Evolutionary conservation across 2,329 filamentous ascomycete genomes (phyloP), one percentile per base, ranked within the genome.

Genomic region (Penicillium sclerotigenum): DNA sequence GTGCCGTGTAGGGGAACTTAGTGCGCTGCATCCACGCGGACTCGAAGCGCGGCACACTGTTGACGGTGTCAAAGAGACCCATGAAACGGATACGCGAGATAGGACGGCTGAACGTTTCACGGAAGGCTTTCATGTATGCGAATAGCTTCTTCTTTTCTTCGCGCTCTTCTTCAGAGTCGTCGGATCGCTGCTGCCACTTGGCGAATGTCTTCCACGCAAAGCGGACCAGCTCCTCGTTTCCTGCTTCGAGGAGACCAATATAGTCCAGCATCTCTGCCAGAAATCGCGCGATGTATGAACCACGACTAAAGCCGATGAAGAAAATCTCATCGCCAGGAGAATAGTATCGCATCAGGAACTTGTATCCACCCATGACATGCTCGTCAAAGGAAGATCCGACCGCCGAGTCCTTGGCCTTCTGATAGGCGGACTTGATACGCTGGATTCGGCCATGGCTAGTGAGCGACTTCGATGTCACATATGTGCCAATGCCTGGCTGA

Each of bases 241-340:
- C 90, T 49, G 89, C 87, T 13, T 87, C 87, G 14, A 95, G 79
- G 0, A 95, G 79, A 1, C 91, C 90, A 52, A 94, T 86, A 63
- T 89, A 87, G 66, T 94, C 89, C 7, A 94, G 80, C 90, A 93
- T 93, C 68, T 94, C 89, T 0, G 90, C 89, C 0, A 91, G 75
- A 65, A 90, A 90, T 3, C 87, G 83, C 0, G 87, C 88, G 41
- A 88, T 87, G 65, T 90, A 90, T 1, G 87, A 82, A 18, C 88
- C 88, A 20, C 88, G 82, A 41, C 84, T 87, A 73, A 90, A 91
- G 0, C 88, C 88, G 57, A 90, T 89, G 73, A 90, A 84, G 68
- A 85, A 89, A 34, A 89, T 87, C 53, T 80, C 75, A 57, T 80
- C 77, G 11, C 78, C 78, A 0, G 82, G 80, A 42, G 79, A 79